These are phyloP conservation scores for Nothophoma quercina DNA, from an alignment of 2,329 filamentous ascomycete species.

Conservation along the genomic window DNA sequence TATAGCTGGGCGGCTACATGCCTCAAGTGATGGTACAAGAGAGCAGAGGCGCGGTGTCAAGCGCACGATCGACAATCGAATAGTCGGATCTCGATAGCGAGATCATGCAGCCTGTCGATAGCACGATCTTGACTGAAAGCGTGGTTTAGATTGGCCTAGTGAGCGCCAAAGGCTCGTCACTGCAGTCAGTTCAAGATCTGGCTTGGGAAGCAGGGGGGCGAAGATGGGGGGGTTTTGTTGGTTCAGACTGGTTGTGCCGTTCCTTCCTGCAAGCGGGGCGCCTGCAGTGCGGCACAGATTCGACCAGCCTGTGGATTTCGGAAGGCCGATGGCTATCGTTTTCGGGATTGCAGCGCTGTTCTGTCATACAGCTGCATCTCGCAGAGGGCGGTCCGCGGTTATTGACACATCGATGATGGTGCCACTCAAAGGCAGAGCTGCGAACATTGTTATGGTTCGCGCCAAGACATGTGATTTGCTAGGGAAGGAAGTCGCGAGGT, in stretches of 20 bases:
- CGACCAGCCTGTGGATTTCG: background rate
- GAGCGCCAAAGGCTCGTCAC: background rate
- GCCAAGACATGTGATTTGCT: slow-evolving; percentile 25
- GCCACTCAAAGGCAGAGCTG: background rate
- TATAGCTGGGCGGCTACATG: slow-evolving; percentile 14
- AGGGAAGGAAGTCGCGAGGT: slow-evolving; percentile 24
- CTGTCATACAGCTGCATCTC: background rate
- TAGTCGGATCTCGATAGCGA: slow-evolving; percentile 10
- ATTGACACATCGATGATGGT: background rate
- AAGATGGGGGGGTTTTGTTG: slow-evolving; percentile 8
- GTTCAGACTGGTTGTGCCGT: background rate
- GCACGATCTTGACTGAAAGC: slow-evolving; percentile 13
- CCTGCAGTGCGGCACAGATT: slow-evolving; percentile 12
- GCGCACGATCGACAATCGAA: slow-evolving; percentile 2
- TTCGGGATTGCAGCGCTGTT: background rate
- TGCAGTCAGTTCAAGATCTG: slow-evolving; percentile 1
- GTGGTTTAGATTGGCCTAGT: background rate
- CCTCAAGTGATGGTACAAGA: slow-evolving; percentile 1
- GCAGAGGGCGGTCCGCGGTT: background rate
- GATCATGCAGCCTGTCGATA: slow-evolving; percentile 15
- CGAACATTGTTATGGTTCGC: background rate
- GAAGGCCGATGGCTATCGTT: background rate
- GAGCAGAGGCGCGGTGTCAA: slow-evolving; percentile 6
- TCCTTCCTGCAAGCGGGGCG: slow-evolving; percentile 7
- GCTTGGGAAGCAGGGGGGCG: background rate